Evolutionary conservation across 2,329 filamentous ascomycete species (phyloP), one percentile per base, ranked within the genome.

Genomic region (Didymella exigua): DNA sequence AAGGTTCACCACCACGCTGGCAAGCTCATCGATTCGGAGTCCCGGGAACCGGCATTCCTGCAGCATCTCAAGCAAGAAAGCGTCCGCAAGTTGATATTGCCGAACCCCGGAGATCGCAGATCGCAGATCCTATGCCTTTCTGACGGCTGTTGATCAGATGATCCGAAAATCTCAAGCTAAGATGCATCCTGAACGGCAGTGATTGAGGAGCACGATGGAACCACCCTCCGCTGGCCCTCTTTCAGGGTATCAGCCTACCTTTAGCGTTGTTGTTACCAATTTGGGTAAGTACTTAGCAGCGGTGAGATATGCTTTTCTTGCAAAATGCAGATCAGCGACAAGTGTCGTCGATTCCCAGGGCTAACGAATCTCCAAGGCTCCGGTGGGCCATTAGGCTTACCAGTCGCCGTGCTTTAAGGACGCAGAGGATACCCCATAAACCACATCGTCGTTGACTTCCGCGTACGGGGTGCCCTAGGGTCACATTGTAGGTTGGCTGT

Each of bases 111-210:
- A 3, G 18, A 36, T 42, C 37, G 30, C 29, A 3, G 18, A 36
- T 42, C 37, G 30, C 29, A 23, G 21, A 31, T 40, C 29, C 27
- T 8, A 18, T 7, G 16, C 11, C 27, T 33, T 42, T 30, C 37
- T 16, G 23, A 21, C 33, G 21, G 30, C 14, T 33, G 26, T 7
- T 21, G 24, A 21, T 48, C 44, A 34, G 30, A 40, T 19, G 30
- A 42, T 29, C 38, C 26, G 13, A 34, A 14, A 18, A 42, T 29
- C 37, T 11, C 3, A 9, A 18, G 30, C 38, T 30, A 49, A 43
- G 37, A 42, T 36, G 38, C 47, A 16, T 36, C 7, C 10, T 49
- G 26, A n/a, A n/a, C n/a, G n/a, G n/a, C n/a, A 48, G 29, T 41
- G 36, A n/a, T 27, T 23, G 19, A 26, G 5, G 9, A 24, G 13